These are phyloP conservation scores for Phytophthora crassamura DNA, from an alignment of 352 stramenopile genomes.

Conservation along the genomic window DNA sequence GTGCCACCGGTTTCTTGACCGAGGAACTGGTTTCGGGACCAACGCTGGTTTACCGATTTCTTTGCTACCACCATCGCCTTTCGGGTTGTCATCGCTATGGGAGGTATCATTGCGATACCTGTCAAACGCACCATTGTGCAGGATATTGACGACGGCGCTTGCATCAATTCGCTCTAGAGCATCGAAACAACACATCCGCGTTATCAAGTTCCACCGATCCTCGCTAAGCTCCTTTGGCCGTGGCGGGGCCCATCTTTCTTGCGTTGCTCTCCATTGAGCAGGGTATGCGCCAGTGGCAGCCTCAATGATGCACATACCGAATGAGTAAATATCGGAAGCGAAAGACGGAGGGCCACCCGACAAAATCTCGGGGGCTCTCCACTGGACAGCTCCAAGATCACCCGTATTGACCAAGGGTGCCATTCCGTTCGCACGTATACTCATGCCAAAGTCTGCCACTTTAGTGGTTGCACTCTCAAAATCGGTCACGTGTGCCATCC, in stretches of 20 bases:
- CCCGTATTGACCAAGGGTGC: too few relatives aligned
- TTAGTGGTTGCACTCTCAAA: too few relatives aligned
- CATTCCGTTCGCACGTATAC: too few relatives aligned
- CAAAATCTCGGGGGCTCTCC: background rate
- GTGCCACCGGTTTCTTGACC: conserved; percentile 30
- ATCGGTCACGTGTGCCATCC: too few relatives aligned
- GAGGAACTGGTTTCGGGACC: too few relatives aligned
- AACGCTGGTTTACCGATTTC: too few relatives aligned
- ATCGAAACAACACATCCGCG: conserved; percentile 1
- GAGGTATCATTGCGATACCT: too few relatives aligned
- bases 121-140: background rate
- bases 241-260: background rate
- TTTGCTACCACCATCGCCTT: too few relatives aligned
- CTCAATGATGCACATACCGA: conserved; percentile 4
- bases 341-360: background rate
- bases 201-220: background rate
- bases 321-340: conserved; percentile 5
- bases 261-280: background rate
- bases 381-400: background rate
- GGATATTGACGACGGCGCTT: background rate
- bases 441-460: too few relatives aligned
- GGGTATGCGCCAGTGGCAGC: background rate
- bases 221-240: background rate
- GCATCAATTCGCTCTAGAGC: background rate
- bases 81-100: too few relatives aligned